Percentiles rank a stretch among this genome's conserved stretches.
Conservation (phyloP, 2,329 filamentous ascomycete genomes). For the Fonsecaea pedrosoi region DNA sequence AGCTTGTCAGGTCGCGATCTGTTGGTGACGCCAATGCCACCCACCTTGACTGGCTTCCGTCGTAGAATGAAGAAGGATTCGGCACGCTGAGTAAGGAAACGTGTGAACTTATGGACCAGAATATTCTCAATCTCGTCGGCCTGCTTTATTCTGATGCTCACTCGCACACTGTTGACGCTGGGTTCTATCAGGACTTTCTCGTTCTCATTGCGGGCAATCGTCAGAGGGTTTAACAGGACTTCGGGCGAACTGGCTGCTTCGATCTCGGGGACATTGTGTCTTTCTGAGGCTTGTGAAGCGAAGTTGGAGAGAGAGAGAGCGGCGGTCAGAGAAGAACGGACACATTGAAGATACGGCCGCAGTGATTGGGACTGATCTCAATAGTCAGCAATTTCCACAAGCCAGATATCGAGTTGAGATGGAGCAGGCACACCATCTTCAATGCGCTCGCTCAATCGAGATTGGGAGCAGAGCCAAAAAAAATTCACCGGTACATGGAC, state of each 20-base stretch:
- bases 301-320: conserved; percentile 96
- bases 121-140: conserved; percentile 99
- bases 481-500: conserved; percentile 27
- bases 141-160: conserved; percentile 99
- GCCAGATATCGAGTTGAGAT: background rate
- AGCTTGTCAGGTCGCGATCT: conserved; percentile 11
- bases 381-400: conserved; percentile 41
- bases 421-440: conserved; percentile 35
- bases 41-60: conserved; percentile 91
- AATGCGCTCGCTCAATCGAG: conserved; percentile 26
- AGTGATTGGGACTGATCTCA: conserved; percentile 83
- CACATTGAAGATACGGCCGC: conserved; percentile 93
- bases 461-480: background rate
- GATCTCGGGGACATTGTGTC: conserved; percentile 97
- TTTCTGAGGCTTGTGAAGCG: conserved; percentile 92
- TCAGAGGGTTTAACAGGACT: conserved; percentile 88
- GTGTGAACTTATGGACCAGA: conserved; percentile 95
- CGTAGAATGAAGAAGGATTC: conserved; percentile 97
- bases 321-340: conserved; percentile 90
- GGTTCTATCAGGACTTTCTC: conserved; percentile 96
- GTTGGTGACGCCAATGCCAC: conserved; percentile 32
- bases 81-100: conserved; percentile 93
- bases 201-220: conserved; percentile 92
- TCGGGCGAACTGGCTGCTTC: conserved; percentile 93
- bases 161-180: conserved; percentile 93